Evolutionary conservation across 768 basidiomycete genomes (phyloP), one percentile per base, ranked within the genome.

Genomic region (Pleurotus cornucopiae): DNA sequence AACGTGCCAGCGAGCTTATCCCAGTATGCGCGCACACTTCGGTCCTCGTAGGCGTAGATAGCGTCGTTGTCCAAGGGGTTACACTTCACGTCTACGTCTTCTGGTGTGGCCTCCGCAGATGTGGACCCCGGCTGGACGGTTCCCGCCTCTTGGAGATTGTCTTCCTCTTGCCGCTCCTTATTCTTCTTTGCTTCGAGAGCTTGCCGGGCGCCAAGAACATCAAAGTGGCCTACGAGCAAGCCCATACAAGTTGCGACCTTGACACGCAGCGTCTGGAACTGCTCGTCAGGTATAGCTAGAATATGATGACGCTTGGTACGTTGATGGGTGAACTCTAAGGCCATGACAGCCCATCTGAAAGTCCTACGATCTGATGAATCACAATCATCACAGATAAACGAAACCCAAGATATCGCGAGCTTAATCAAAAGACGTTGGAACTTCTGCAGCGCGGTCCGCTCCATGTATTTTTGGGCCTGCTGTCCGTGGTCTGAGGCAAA

Each of bases 321-420:
- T 58, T 87, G 82, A 57, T 92, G 83, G 1, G 94, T 87, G 66
- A 94, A 98, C 66, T 97, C 94, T 26, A 99, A 82, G 2, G 97
- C 95, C 57, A 88, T 91, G 53, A 99, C 94, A 6, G 97, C 95
- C 95, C 95, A 98, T 67, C 91, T 89, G 80, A 99, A 99, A 0
- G 94, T 98, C 69, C 88, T 90, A 56, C 93, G 83, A 69, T 98
- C 95, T 34, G 91, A 89, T 6, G 95, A 94, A 63, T 97, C 91
- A 73, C 97, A 99, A 63, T 95, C 92, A 66, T 98, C 94, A 72
- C 94, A 97, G 60, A 98, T 96, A 76, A 99, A 98, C 44, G 94
- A 88, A 34, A 98, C 92, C 96, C 96, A 99, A 11, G 91, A 89
- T 63, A 98, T 98, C 7, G 95, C 93, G 52, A 98, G 81, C 58